phyloP scores from a whole-genome alignment of 2,329 filamentous ascomycete species.

The Ambrosiella beaveri region DNA sequence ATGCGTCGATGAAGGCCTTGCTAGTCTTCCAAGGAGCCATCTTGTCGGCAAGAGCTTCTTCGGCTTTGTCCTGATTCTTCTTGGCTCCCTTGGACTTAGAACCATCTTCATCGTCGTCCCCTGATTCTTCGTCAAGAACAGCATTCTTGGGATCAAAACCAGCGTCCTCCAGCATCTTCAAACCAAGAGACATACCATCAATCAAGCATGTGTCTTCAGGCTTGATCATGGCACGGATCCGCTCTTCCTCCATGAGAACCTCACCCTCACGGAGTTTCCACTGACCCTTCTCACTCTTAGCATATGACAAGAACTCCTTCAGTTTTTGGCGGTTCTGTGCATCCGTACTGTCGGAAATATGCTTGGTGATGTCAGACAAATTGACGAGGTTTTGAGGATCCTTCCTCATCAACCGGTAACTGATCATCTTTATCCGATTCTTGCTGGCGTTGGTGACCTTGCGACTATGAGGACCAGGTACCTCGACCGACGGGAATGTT shows the following conservation, averaged over 20 bases:
- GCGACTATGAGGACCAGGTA: conserved; percentile 82
- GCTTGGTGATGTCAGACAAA: conserved; percentile 72
- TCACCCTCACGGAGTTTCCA: conserved; percentile 68
- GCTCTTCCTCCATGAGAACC: conserved; percentile 59
- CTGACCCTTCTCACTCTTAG: conserved; percentile 64
- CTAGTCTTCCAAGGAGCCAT: conserved; percentile 93
- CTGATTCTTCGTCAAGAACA: conserved; percentile 40
- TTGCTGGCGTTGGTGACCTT: conserved; percentile 96
- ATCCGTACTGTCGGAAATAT: conserved; percentile 84
- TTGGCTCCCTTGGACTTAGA: conserved; percentile 22
- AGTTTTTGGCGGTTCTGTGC: conserved; percentile 93
- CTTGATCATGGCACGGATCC: conserved; percentile 74
- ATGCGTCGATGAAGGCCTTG: conserved; percentile 90
- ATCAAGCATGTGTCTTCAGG: conserved; percentile 90
- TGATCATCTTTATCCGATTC: conserved; percentile 90
- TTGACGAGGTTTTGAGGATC: conserved; percentile 52
- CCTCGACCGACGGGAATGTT: conserved; percentile 77
- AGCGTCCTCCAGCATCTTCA: conserved; percentile 77
- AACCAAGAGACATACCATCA: conserved; percentile 91
- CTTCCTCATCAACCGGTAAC: conserved; percentile 72
- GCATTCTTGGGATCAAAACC: conserved; percentile 57
- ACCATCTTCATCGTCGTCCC: conserved; percentile 26
- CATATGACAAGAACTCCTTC: conserved; percentile 87
- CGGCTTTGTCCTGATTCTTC: conserved; percentile 30
- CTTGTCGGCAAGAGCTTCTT: conserved; percentile 67